A percentile compares a stretch with the other conserved stretches of the same genome.
Conservation (phyloP, 257 asterid species). For the Solanum medicagineum region DNA sequence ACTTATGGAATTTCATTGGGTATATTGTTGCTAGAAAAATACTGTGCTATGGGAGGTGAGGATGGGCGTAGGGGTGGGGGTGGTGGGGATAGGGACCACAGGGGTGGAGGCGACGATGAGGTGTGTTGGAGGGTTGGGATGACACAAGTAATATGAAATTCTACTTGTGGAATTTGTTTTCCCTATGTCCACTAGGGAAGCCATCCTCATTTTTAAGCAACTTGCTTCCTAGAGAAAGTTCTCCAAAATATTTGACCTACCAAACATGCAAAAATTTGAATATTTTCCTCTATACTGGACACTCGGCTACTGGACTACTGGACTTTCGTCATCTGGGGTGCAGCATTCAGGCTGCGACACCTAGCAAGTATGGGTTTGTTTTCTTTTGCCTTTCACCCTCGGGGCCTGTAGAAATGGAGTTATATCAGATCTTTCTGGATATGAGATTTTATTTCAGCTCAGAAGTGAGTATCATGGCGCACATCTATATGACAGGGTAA, state of each 20-base stretch:
- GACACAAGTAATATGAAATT: not conserved
- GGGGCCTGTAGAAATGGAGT: not conserved
- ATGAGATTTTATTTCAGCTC: not conserved
- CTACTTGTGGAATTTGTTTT: not conserved
- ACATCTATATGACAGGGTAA: not conserved
- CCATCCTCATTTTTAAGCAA: not conserved
- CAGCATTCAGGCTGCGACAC: too few species aligned
- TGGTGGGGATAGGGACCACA: too few species aligned
- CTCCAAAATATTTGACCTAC: not conserved
- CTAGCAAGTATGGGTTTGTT: not conserved
- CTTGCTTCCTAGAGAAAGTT: not conserved
- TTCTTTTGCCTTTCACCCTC: not conserved
- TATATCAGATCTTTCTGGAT: not conserved
- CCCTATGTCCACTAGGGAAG: not conserved
- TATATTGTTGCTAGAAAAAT: not conserved
- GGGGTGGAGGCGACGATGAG: not conserved
- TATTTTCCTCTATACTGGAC: not conserved
- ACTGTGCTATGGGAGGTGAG: not conserved
- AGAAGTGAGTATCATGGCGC: not conserved
- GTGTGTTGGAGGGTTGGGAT: not conserved
- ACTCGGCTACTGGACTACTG: not conserved
- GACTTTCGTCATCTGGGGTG: too few species aligned
- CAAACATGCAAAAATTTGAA: not conserved
- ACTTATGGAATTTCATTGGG: too few species aligned
- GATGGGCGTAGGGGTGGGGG: not conserved